Conservation (phyloP, 768 basidiomycete genomes). For the Amanita pseudoporphyria region DNA sequence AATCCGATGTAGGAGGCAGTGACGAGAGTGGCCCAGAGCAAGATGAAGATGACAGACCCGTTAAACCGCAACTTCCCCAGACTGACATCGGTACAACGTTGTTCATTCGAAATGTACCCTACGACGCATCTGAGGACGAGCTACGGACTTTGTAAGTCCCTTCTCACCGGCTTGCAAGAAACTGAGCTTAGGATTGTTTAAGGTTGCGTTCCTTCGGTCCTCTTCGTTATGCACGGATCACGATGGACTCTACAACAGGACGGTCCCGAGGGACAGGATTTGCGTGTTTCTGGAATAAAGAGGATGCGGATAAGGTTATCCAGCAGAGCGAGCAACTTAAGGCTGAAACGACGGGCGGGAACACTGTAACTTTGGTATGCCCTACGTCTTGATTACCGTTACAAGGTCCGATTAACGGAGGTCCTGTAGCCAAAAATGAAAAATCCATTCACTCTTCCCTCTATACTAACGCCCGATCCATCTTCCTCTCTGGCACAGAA, state of each 20-base stretch:
- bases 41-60: constrained; percentile 31
- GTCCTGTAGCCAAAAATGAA: constrained; percentile 39
- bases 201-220: constrained; percentile 92
- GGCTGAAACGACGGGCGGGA: constrained; percentile 46
- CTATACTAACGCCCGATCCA: constrained; percentile 90
- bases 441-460: constrained; percentile 82
- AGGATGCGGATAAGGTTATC: constrained; percentile 80
- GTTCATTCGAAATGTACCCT: constrained; percentile 91
- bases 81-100: constrained; percentile 87
- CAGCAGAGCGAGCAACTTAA: constrained; percentile 69
- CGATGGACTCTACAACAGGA: constrained; percentile 72
- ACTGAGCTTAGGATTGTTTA: constrained; percentile 2
- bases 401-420: neutral
- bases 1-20: constrained; percentile 24
- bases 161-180: neutral
- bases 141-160: constrained; percentile 64
- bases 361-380: constrained; percentile 14
- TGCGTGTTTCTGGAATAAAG: constrained; percentile 93
- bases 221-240: constrained; percentile 86
- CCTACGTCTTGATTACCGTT: too few species aligned
- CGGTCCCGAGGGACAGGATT: constrained; percentile 94
- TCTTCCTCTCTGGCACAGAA: constrained; percentile 74
- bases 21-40: constrained; percentile 32
- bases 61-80: constrained; percentile 64
- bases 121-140: constrained; percentile 89